Evolutionary conservation across 495 filamentous ascomycete genomes (phyloP).

Genomic region (Podospora didyma): DNA sequence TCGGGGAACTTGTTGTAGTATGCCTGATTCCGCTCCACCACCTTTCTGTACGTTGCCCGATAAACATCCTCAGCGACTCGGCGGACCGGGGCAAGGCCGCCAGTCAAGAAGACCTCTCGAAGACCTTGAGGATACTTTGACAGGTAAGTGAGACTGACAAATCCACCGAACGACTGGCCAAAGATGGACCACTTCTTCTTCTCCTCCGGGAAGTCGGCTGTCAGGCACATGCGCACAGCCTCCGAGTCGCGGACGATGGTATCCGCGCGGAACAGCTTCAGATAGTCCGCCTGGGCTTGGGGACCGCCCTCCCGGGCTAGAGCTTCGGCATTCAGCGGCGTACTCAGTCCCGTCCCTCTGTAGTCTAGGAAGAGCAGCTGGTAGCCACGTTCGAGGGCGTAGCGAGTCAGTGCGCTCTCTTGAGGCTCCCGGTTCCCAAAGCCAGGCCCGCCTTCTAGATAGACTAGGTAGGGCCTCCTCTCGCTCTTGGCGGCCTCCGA

Average conservation of each 20-base stretch:
- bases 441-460: conserved; percentile 75
- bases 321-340: conserved; percentile 66
- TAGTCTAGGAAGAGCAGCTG: conserved; percentile 83
- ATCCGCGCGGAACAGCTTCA: conserved; percentile 86
- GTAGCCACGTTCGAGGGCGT: conserved; percentile 77
- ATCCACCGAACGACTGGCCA: conserved; percentile 91
- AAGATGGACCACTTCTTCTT: conserved; percentile 77
- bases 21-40: conserved; percentile 57
- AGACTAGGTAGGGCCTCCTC: conserved; percentile 49
- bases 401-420: conserved; percentile 58
- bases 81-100: conserved; percentile 75
- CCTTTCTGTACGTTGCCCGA: conserved; percentile 59
- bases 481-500: conserved; percentile 37
- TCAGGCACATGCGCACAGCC: conserved; percentile 72
- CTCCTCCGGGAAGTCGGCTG: conserved; percentile 60
- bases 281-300: conserved; percentile 66
- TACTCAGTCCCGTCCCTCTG: conserved; percentile 81
- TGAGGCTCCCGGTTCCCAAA: conserved; percentile 71
- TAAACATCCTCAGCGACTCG: conserved; percentile 74
- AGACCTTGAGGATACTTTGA: conserved; percentile 74
- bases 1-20: conserved; percentile 87
- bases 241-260: conserved; percentile 87
- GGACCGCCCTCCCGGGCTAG: conserved; percentile 61
- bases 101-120: conserved; percentile 75
- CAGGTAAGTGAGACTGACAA: conserved; percentile 76